Conservation (phyloP, 2,329 filamentous ascomycete species). For the Neurospora crassa region DNA sequence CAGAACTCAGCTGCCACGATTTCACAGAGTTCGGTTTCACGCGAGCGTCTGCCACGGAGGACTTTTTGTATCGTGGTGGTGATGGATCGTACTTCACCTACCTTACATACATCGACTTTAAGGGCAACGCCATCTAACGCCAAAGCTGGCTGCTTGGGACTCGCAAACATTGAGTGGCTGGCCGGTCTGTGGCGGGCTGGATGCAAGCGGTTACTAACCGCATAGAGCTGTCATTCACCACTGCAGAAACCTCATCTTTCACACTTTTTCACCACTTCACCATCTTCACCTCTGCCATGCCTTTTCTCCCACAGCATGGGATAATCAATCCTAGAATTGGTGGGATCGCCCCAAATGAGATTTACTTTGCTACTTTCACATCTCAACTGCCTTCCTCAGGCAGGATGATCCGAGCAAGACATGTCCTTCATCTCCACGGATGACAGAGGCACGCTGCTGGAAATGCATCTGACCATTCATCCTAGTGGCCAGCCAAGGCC, state of each 20-base stretch:
- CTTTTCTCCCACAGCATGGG: neutral
- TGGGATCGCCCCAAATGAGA: neutral
- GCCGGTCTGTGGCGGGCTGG: neutral
- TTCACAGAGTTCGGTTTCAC: neutral
- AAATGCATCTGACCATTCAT: neutral
- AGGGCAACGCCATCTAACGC: neutral
- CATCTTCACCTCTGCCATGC: neutral
- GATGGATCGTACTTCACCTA: neutral
- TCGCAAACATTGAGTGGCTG: neutral
- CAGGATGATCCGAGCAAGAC: neutral
- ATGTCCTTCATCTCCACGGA: neutral
- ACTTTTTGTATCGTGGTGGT: neutral
- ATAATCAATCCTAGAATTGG: accelerated
- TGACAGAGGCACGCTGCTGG: neutral
- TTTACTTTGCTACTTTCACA: neutral
- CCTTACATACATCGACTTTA: neutral
- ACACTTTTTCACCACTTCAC: neutral
- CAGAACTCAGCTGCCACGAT: neutral
- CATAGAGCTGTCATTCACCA: too few species aligned
- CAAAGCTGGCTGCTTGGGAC: neutral
- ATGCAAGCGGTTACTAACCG: neutral
- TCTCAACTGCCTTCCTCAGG: neutral
- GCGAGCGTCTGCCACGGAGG: neutral
- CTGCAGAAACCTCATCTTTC: neutral
- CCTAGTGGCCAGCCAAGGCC: neutral